These are phyloP conservation scores for Corynascus novoguineensis DNA, from an alignment of 495 filamentous ascomycete species.

Conservation along the genomic window DNA sequence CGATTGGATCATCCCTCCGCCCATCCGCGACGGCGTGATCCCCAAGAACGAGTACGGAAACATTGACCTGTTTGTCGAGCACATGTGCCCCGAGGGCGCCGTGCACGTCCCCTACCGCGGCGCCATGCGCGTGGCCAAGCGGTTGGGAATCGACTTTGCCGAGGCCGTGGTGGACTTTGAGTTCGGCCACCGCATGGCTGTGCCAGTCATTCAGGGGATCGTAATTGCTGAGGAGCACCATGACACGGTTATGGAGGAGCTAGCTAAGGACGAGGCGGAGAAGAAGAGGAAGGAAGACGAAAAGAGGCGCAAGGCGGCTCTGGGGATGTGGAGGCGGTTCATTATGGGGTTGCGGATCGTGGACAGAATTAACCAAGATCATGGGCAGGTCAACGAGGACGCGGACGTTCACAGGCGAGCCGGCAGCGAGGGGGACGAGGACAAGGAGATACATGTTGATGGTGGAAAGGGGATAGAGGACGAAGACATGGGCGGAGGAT, in stretches of 20 bases:
- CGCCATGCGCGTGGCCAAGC: constrained; percentile 71
- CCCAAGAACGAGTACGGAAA: constrained; percentile 95
- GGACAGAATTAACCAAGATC: constrained; percentile 71
- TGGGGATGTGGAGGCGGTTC: constrained; percentile 82
- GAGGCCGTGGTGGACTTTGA: constrained; percentile 97
- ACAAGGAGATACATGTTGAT: constrained; percentile 16
- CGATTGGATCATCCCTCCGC: constrained; percentile 85
- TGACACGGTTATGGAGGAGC: constrained; percentile 69
- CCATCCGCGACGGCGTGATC: constrained; percentile 74
- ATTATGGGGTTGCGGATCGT: constrained; percentile 77
- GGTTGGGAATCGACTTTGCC: constrained; percentile 80
- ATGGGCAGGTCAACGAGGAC: constrained; percentile 51
- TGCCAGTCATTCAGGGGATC: constrained; percentile 85
- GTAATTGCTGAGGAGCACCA: constrained; percentile 79
- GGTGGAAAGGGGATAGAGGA: constrained; percentile 22
- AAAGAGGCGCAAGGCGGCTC: constrained; percentile 67
- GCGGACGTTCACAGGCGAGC: constrained; percentile 37
- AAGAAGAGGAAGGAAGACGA: constrained; percentile 70
- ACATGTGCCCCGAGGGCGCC: constrained; percentile 85
- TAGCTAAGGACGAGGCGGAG: constrained; percentile 76
- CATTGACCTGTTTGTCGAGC: constrained; percentile 89
- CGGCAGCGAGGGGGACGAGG: constrained; percentile 18
- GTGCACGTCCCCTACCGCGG: constrained; percentile 76
- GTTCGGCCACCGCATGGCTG: constrained; percentile 86
- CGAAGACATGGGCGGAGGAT: constrained; percentile 52